Conservation (phyloP, 2,329 filamentous ascomycete species). For the Verticillium isaacii region DNA sequence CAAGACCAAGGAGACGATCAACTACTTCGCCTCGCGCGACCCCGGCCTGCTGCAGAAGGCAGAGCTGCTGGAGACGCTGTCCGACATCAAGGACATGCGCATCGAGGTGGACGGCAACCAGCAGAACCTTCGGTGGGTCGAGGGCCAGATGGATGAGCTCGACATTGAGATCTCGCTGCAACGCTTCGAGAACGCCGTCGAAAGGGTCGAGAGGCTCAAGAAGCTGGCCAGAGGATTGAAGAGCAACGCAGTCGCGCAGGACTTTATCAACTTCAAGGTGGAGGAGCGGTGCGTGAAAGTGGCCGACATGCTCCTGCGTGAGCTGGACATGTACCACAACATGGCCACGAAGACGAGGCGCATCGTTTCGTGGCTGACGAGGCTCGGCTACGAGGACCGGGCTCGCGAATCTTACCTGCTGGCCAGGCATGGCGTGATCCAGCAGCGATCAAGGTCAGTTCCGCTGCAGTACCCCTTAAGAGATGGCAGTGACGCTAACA, state of each 20-base stretch:
- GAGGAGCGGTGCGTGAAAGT: conserved; percentile 78
- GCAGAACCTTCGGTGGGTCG: conserved; percentile 93
- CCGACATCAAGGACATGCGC: conserved; percentile 78
- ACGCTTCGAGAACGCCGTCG: conserved; percentile 78
- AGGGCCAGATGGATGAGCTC: conserved; percentile 89
- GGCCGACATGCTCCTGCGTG: conserved; percentile 69
- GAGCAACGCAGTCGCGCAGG: conserved; percentile 81
- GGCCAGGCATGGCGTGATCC: conserved; percentile 72
- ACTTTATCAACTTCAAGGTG: conserved; percentile 87
- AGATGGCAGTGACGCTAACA: background rate
- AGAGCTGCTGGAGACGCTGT: conserved; percentile 72
- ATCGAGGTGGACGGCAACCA: conserved; percentile 97
- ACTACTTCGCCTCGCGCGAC: conserved; percentile 78
- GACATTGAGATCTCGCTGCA: conserved; percentile 95
- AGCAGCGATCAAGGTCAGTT: conserved; percentile 72
- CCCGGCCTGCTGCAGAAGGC: conserved; percentile 73
- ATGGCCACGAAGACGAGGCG: conserved; percentile 73
- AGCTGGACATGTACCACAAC: conserved; percentile 72
- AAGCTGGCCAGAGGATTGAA: conserved; percentile 74
- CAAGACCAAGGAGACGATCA: conserved; percentile 78
- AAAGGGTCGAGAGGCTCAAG: conserved; percentile 79
- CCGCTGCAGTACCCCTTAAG: too few species aligned
- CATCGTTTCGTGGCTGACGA: conserved; percentile 78
- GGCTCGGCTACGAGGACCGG: conserved; percentile 84
- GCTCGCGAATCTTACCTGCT: conserved; percentile 83